Evolutionary conservation across 176 grass and related monocot genomes (phyloP), one percentile per base, ranked within the genome.

Genomic region (Paspalum notatum): DNA sequence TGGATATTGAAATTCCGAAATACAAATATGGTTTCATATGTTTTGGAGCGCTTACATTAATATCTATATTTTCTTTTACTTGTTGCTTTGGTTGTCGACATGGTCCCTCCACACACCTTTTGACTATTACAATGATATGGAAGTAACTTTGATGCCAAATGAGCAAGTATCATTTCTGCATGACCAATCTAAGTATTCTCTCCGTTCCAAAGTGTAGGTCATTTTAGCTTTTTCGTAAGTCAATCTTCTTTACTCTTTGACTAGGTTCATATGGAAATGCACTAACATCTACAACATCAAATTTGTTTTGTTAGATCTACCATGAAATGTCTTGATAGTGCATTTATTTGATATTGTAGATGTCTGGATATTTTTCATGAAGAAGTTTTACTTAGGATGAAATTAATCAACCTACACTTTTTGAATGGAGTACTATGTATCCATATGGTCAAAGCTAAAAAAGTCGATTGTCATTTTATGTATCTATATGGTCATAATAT

Each of bases 1-100:
- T 67, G 52, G 60, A 32, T 51, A 38, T n/a, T 12, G 49, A 58
- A 52, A 66, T 54, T 26, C 12, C 1, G 54, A 52, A 61, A 47
- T 75, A 56, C 54, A 55, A 51, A 76, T 80, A 57, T 70, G 38
- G 62, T 64, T 72, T 53, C 17, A 41, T 54, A 58, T 70, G 46
- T 80, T 80, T 55, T 80, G 5, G 0, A 24, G 24, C 69, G 14
- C 39, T 62, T 80, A 18, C 2, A 54, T 52, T 49, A 40, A 0
- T n/a, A 6, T 37, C 5, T 38, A 14, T 5, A 63, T 21, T 39
- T 1, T 50, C 8, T 37, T 62, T n/a, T 72, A 20, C 13, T 17
- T 38, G 24, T 6, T 10, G 9, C 22, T 62, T 24, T 61, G 21
- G 13, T 16, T 40, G 59, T 24, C 59, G n/a, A 26, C 22, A 46